Percentiles rank a stretch among this genome's conserved stretches.
phyloP scores from a whole-genome alignment of 768 basidiomycete species.

The Termitomyces sp. region DNA sequence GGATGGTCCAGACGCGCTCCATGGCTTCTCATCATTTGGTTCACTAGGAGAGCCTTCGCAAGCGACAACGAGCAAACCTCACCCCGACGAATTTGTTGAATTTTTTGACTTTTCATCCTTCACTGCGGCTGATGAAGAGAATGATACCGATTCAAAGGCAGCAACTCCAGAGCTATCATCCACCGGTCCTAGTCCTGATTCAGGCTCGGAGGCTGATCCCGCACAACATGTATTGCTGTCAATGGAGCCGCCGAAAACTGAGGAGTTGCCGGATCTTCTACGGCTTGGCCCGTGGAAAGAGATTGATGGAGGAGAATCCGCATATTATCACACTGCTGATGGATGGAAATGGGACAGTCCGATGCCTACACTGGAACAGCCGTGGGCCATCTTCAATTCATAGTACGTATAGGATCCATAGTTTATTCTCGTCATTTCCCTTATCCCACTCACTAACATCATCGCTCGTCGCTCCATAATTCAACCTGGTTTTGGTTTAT shows the following conservation, averaged over 20 bases:
- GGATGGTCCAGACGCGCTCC: slow-evolving; percentile 34
- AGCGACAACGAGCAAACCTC: slow-evolving; percentile 19
- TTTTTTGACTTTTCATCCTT: slow-evolving; percentile 69
- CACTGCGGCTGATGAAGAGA: slow-evolving; percentile 46
- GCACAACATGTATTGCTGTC: slow-evolving; percentile 35
- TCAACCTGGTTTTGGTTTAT: slow-evolving; percentile 21
- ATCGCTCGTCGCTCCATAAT: slow-evolving; percentile 13
- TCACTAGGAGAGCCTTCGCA: slow-evolving; percentile 24
- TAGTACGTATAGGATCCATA: slow-evolving; percentile 31
- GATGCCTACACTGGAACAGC: slow-evolving; percentile 59
- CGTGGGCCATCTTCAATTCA: slow-evolving; percentile 70
- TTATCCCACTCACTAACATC: slow-evolving; percentile 11
- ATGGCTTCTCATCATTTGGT: slow-evolving; percentile 27
- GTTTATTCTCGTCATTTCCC: slow-evolving; percentile 26
- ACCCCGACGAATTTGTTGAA: slow-evolving; percentile 47
- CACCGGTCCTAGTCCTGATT: slow-evolving; percentile 73
- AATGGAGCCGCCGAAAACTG: slow-evolving; percentile 43
- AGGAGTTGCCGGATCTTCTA: slow-evolving; percentile 49
- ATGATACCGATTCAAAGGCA: slow-evolving; percentile 56
- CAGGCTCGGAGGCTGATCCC: slow-evolving; percentile 56
- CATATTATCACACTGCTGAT: slow-evolving; percentile 53
- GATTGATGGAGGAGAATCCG: slow-evolving; percentile 70
- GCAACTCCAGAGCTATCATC: slow-evolving; percentile 75
- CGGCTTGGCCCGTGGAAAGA: slow-evolving; percentile 60
- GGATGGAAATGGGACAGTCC: slow-evolving; percentile 69